Evolutionary conservation across 176 grass and related monocot genomes (phyloP), one percentile per base, ranked within the genome.

Genomic region (Saccharum spontaneum): DNA sequence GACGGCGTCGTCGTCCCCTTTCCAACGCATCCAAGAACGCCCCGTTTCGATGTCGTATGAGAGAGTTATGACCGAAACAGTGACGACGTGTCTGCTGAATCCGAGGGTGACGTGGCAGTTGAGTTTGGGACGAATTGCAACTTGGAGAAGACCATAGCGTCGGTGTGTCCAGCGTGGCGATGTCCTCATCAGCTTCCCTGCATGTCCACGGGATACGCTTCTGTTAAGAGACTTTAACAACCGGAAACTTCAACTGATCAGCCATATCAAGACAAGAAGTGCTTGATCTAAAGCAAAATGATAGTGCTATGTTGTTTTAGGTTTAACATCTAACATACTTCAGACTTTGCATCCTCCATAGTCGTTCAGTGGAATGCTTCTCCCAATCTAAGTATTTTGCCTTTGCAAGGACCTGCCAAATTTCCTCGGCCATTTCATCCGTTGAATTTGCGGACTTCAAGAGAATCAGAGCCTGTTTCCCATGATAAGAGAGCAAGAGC

Each of bases 321-420:
- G 23, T 36, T 46, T 1, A 20, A 4, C 8, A 12, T 20, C 65
- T 52, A 48, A 55, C 72, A 10, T 89, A 97, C 95, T 92, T 97
- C 75, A 97, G 66, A 74, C 41, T 93, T 67, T 91, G 90, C 71
- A 94, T 75, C 78, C 69, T 94, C 72, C 86, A 97, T 66, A 88
- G 67, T 20, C 61, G 75, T 76, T 91, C 43, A 39, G 76, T 91
- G 64, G 95, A 94, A 60, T 87, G 82, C 36, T 82, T 83, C 82
- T 94, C 95, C 95, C 95, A 94, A 61, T 94, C 81, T 18, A 73
- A 54, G 52, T 94, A 94, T 40, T 97, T 97, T 17, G 95, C 95
- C 87, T 97, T 90, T 3, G 87, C 75, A 82, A 97, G 90, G 76
- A 86, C 71, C 76, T 92, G 82, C 92, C 90, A 97, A 30, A 97